Conservation (phyloP, 1,284 basidiomycete species). For the Apiotrichum mycotoxinovorans region DNA sequence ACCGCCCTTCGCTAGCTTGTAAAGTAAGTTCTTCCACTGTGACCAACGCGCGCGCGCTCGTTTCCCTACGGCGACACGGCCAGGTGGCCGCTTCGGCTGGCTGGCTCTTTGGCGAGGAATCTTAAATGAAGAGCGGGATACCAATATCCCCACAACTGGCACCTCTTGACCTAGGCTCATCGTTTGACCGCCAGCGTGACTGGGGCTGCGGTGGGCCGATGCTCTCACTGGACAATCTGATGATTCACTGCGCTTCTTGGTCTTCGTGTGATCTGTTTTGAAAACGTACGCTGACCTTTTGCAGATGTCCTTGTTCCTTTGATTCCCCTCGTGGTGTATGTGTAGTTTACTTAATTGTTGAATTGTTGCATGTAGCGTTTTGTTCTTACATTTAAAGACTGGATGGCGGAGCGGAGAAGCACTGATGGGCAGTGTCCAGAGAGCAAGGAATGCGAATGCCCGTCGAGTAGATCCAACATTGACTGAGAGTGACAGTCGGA, state of each 20-base stretch:
- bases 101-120: background rate
- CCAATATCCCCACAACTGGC: constrained; percentile 41
- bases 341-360: too few species aligned
- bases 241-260: background rate
- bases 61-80: too few species aligned
- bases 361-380: too few species aligned
- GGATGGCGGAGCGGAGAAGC: too few species aligned
- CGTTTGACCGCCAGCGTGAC: constrained; percentile 7
- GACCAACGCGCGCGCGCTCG: background rate
- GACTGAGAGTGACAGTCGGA: too few species aligned
- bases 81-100: too few species aligned
- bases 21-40: background rate
- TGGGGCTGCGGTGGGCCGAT: constrained; percentile 12
- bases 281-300: background rate
- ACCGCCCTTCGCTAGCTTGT: too few species aligned
- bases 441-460: too few species aligned
- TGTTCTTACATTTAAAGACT: too few species aligned
- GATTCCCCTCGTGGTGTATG: background rate
- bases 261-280: background rate
- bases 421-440: too few species aligned
- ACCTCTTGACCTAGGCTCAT: constrained; percentile 46
- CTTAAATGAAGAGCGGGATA: constrained; percentile 45
- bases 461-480: too few species aligned
- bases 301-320: background rate
- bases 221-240: constrained; percentile 26